Evolutionary conservation across 768 basidiomycete species (phyloP).

Genomic region (Ephemerocybe angulata): DNA sequence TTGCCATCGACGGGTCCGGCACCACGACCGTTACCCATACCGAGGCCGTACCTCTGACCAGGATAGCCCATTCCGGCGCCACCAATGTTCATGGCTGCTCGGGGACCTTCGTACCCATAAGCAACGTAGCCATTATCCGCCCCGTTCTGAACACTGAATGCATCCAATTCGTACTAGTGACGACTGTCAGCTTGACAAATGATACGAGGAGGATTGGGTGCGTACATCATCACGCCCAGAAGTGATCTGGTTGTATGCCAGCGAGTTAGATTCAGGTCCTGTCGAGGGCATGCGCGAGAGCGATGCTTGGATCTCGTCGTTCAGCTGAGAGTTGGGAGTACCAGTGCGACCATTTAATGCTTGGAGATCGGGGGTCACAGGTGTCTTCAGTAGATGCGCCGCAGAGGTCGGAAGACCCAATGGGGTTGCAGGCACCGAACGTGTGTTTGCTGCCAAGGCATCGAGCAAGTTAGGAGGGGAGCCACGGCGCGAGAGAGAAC

Average conservation of each 20-base stretch:
- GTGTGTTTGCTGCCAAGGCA: conserved; percentile 54
- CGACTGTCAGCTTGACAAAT: conserved; percentile 20
- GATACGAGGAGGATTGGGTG: conserved; percentile 9
- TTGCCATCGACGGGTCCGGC: conserved; percentile 59
- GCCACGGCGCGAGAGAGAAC: conserved; percentile 63
- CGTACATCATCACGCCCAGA: conserved; percentile 56
- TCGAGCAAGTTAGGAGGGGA: conserved; percentile 71
- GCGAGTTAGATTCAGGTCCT: conserved; percentile 52
- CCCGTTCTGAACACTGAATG: conserved; percentile 47
- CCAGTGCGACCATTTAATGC: conserved; percentile 60
- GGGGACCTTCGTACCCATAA: conserved; percentile 10
- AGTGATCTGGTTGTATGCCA: conserved; percentile 55
- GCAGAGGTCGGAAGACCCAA: conserved; percentile 51
- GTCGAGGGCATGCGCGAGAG: conserved; percentile 61
- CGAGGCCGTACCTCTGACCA: conserved; percentile 72
- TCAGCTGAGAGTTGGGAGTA: conserved; percentile 42
- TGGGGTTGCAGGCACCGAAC: conserved; percentile 84
- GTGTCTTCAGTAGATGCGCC: conserved; percentile 57
- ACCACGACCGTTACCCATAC: conserved; percentile 50
- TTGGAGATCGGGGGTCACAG: conserved; percentile 60
- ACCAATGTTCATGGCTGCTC: conserved; percentile 25
- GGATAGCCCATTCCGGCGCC: conserved; percentile 34
- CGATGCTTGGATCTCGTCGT: conserved; percentile 58
- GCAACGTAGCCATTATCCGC: conserved; percentile 39
- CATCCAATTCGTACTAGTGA: conserved; percentile 54